These are phyloP conservation scores for Linum tenue DNA, from an alignment of 345 rosid species.

Conservation along the genomic window DNA sequence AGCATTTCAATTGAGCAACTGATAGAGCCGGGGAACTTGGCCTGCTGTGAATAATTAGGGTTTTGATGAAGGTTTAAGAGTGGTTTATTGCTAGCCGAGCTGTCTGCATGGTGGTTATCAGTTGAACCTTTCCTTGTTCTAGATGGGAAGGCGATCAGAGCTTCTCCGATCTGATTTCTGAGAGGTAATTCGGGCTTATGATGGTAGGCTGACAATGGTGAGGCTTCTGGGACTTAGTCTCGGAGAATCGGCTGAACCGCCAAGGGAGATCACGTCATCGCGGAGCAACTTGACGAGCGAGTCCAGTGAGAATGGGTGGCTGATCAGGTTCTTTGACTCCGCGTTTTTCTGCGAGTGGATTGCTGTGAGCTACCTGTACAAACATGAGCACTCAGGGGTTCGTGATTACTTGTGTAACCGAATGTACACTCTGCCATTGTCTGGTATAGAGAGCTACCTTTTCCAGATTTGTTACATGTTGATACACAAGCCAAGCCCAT, in stretches of 20 bases:
- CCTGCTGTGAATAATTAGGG: not conserved
- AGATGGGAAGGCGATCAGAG: not conserved
- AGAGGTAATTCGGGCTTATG: conserved; percentile 17
- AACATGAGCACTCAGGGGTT: conserved; percentile 89
- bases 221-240: conserved; percentile 74
- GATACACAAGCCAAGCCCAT: conserved; percentile 97
- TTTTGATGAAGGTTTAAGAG: not conserved
- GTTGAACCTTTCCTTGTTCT: not conserved
- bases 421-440: conserved; percentile 88
- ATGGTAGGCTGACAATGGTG: conserved; percentile 61
- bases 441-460: conserved; percentile 85
- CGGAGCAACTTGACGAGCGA: conserved; percentile 53
- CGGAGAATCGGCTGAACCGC: conserved; percentile 64
- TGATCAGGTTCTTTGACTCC: conserved; percentile 94
- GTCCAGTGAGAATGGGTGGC: conserved; percentile 94
- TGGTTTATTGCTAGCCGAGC: not conserved
- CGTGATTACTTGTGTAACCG: conserved; percentile 96
- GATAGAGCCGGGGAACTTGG: not conserved
- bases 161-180: not conserved
- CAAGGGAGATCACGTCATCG: conserved; percentile 73
- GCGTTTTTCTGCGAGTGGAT: conserved; percentile 99
- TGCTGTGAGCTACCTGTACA: conserved; percentile 96
- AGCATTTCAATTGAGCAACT: not conserved
- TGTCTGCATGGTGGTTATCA: not conserved
- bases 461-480: conserved; percentile 93